phyloP scores from a whole-genome alignment of 2,329 filamentous ascomycete species.

The Diaporthe nobilis region DNA sequence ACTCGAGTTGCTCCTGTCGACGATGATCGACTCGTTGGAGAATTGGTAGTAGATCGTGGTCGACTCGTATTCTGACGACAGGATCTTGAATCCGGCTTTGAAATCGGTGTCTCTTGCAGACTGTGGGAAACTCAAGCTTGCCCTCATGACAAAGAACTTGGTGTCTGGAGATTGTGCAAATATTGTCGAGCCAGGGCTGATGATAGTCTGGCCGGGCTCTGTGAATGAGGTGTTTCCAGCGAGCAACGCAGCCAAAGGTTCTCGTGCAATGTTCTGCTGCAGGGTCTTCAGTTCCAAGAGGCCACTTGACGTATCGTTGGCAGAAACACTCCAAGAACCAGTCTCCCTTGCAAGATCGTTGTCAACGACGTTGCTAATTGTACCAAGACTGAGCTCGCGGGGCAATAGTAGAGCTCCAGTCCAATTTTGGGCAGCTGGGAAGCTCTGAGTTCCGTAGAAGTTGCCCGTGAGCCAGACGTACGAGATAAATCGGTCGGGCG shows the following conservation, averaged over 20 bases:
- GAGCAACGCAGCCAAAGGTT: constrained; percentile 52
- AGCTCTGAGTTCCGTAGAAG: constrained; percentile 55
- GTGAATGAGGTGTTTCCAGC: constrained; percentile 44
- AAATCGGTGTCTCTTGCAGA: constrained; percentile 52
- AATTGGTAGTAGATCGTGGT: constrained; percentile 61
- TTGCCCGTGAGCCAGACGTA: constrained; percentile 61
- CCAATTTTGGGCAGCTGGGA: constrained; percentile 60
- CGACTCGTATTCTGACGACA: constrained; percentile 55
- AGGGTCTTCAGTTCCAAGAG: constrained; percentile 55
- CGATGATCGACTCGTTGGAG: constrained; percentile 57
- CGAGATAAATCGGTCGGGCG: constrained; percentile 57
- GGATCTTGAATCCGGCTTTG: constrained; percentile 57
- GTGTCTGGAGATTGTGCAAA: constrained; percentile 42
- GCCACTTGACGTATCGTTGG: constrained; percentile 47
- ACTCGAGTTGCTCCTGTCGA: constrained; percentile 58
- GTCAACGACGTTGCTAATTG: constrained; percentile 56
- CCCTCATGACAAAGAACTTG: constrained; percentile 57
- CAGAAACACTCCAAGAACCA: constrained; percentile 55
- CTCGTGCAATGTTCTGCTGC: constrained; percentile 56
- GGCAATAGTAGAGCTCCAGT: constrained; percentile 59
- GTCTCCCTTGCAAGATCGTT: constrained; percentile 56
- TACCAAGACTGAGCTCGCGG: constrained; percentile 57
- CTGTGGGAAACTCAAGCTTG: constrained; percentile 54
- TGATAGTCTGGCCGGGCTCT: constrained; percentile 46
- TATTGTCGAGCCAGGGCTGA: constrained; percentile 13